Evolutionary conservation across 225 moss, liverwort and hornwort genomes (phyloP), one percentile per base, ranked within the genome.

Genomic region (Ulota crispa): DNA sequence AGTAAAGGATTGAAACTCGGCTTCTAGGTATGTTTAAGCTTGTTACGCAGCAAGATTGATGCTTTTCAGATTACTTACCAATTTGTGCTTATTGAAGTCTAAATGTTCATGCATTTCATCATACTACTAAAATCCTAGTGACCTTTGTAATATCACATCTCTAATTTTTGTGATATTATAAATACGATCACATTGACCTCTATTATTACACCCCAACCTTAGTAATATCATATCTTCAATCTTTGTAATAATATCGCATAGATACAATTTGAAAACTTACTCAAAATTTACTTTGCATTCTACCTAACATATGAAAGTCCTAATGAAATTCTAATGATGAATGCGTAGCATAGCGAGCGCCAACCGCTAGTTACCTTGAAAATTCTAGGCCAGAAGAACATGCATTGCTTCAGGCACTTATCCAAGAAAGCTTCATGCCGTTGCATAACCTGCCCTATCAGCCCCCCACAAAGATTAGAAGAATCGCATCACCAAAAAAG

Each of bases 371-470:
- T 36, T 77, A 94, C 94, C 93, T 96, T 88, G 76, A 99, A 85
- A 75, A 94, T 94, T 41, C 86, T 87, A 47, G 98, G 98, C 98
- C 93, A 94, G 76, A 93, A 87, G 55, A 99, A 86, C 94, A 96
- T 96, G 74, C 98, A 96, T 80, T 99, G 96, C 77, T 89, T 90
- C 14, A 96, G 89, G 81, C 98, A 99, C 84, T 92, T 96, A 80
- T 99, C 94, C 82, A 99, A 80, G 75, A 99, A 99, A 53, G 83
- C 81, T 73, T 94, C 94, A 85, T 99, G 98, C 42, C 91, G 93
- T 85, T 93, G 89, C 78, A 96, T 96, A 72, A 94, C 91, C 94
- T 94, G 87, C 84, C 70, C 68, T 80, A 70, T 72, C 87, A 79
- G 64, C 31, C 70, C 59, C 82, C 53, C n/a, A 64, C 57, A 50